Conservation (phyloP, 2,329 filamentous ascomycete species). For the Pestalotiopsis sp. region DNA sequence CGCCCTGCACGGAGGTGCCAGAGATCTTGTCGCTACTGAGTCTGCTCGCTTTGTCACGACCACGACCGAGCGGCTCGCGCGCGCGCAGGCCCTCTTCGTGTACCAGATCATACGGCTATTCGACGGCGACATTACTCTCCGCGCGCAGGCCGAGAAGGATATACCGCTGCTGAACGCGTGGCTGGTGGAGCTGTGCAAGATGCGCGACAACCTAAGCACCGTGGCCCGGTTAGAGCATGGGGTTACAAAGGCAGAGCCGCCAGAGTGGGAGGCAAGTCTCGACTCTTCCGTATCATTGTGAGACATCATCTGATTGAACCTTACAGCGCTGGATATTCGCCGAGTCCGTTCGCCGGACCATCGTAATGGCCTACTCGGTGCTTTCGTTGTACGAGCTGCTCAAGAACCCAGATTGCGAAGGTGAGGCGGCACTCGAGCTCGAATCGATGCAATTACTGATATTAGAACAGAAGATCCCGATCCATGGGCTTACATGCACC, state of each 20-base stretch:
- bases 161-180: conserved; percentile 20
- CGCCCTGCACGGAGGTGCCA: conserved; percentile 24
- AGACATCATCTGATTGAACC: neutral
- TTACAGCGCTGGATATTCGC: conserved; percentile 36
- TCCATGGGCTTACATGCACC: conserved; percentile 30
- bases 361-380: conserved; percentile 32
- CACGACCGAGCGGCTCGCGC: conserved; percentile 27
- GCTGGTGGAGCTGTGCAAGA: conserved; percentile 26
- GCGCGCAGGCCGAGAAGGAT: conserved; percentile 23
- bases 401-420: conserved; percentile 21
- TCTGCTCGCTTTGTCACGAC: conserved; percentile 15
- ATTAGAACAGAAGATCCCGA: conserved; percentile 13
- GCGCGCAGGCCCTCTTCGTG: conserved; percentile 26
- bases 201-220: conserved; percentile 30
- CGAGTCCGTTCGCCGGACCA: conserved; percentile 35
- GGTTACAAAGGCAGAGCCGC: too few relatives aligned
- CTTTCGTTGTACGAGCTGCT: conserved; percentile 29
- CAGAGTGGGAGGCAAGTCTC: neutral
- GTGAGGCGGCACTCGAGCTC: neutral
- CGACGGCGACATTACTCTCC: conserved; percentile 25
- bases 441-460: conserved; percentile 9
- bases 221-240: conserved; percentile 15
- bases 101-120: conserved; percentile 28
- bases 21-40: conserved; percentile 23
- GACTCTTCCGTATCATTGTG: neutral